phyloP scores from a whole-genome alignment of 2,329 filamentous ascomycete genomes.

The Hypoxylon sp. region DNA sequence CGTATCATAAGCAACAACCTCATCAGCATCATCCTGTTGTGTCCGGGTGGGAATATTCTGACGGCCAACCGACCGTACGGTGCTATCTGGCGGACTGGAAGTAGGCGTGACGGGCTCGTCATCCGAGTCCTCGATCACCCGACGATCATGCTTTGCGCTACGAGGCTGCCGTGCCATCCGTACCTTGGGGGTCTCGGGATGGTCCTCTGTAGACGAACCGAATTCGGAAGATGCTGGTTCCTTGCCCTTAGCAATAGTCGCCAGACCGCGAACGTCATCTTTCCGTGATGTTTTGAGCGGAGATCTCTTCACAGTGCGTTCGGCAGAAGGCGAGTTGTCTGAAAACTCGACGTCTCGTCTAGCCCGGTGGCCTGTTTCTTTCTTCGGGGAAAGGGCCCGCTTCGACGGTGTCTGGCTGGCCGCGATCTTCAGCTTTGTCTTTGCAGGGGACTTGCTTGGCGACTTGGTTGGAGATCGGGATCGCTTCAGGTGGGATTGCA shows the following conservation, averaged over 20 bases:
- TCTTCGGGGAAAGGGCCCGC: constrained; percentile 4
- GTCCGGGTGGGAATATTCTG: constrained; percentile 26
- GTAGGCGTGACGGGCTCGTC: constrained; percentile 60
- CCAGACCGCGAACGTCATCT: constrained; percentile 16
- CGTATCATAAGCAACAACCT: constrained; percentile 37
- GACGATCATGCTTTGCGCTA: constrained; percentile 43
- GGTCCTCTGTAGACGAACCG: constrained; percentile 31
- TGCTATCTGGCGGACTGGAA: constrained; percentile 46
- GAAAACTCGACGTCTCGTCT: constrained; percentile 16
- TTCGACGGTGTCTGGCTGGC: constrained; percentile 33
- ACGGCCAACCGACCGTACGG: constrained; percentile 35
- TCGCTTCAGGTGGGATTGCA: constrained; percentile 46
- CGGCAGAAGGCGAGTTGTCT: constrained; percentile 17
- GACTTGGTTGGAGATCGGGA: constrained; percentile 31
- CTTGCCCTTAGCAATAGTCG: constrained; percentile 6
- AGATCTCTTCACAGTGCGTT: constrained; percentile 33
- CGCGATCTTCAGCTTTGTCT: constrained; percentile 39
- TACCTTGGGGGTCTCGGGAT: constrained; percentile 30
- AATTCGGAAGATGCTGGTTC: constrained; percentile 16
- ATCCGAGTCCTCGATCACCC: constrained; percentile 64
- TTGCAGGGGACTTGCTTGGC: constrained; percentile 48
- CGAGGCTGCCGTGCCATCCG: constrained; percentile 33
- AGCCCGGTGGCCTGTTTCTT: constrained; percentile 10
- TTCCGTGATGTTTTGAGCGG: constrained; percentile 39
- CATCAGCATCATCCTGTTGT: constrained; percentile 27